Evolutionary conservation across 2,329 filamentous ascomycete genomes (phyloP).

Genomic region (Monosporascus cannonballus): DNA sequence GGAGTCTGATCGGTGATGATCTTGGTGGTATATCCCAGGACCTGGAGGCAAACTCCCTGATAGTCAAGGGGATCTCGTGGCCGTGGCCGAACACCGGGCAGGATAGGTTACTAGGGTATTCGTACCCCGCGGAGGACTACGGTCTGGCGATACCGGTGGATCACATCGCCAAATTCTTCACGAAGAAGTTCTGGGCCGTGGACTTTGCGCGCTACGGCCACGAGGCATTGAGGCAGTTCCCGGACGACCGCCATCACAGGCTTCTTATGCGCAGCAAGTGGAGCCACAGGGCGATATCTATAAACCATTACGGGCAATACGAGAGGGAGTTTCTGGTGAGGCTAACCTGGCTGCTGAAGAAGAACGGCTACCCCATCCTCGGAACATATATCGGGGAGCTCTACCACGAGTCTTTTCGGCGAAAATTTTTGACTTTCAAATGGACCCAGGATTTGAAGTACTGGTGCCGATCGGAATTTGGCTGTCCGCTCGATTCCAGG

Average conservation of each 20-base stretch:
- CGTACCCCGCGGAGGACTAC: constrained; percentile 5
- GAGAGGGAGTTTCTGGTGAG: constrained; percentile 5
- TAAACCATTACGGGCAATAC: background rate
- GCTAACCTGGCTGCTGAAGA: background rate
- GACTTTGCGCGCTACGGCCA: constrained; percentile 12
- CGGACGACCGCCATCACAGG: constrained; percentile 1
- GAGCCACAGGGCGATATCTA: too few species aligned
- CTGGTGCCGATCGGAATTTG: background rate
- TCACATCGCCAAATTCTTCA: constrained; percentile 18
- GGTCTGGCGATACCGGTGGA: constrained; percentile 10
- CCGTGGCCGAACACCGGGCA: background rate
- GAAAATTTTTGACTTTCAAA: background rate
- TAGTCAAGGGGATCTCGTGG: background rate
- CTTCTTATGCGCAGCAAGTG: background rate
- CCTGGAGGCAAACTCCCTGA: constrained; percentile 1
- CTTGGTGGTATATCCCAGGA: background rate
- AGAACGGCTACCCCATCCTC: constrained; percentile 6
- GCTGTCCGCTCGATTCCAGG: too few species aligned
- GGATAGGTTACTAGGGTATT: background rate
- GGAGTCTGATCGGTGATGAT: background rate
- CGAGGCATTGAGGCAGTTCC: constrained; percentile 10
- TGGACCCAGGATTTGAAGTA: background rate
- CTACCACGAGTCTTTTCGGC: background rate
- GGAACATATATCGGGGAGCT: constrained; percentile 1
- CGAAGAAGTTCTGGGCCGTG: constrained; percentile 17